Base-by-base conservation (phyloP, 192 early-diverging fungal genomes). In the Chytriomyces hyalinus region DNA sequence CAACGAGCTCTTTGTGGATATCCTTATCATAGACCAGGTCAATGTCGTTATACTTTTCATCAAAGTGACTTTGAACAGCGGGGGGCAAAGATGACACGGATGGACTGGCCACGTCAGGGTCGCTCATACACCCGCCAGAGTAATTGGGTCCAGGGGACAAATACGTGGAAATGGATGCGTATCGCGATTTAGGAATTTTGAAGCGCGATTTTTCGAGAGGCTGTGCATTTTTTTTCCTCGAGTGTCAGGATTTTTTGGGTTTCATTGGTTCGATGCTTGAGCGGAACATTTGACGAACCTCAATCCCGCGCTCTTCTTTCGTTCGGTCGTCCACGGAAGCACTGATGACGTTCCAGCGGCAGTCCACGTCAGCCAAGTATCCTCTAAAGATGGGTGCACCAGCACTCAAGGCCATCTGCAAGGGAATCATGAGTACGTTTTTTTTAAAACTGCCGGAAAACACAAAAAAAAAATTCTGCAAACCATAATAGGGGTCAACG, bases 291-390 rank as follows among this genome's bases (percentile, higher is more conserved):
- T 20, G 49, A 22, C 10, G 47, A 64, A 90, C 90, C 84, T 91
- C 84, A 11, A 93, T 51, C 24, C 94, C 95, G 28, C 96, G 93
- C 84, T 99, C 97, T 73, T 96, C 92, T 17, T 82, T 81, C 11
- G 95, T 98, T 64, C 97, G 87, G 80, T 98, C 96, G 77, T 99
- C 97, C 8, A 98, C 97, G 48, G 90, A 90, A 10, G 88, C 92
- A 26, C 95, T 85, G 84, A 99, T 98, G 13, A 97, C 95, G 77
- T 98, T 94, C 97, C 97, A 99, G 77, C 97, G 86, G 81, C 94
- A 95, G 81, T 99, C 97, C 1, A 97, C 94, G 81, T 99, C 96
- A 6, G 94, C 91, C 79, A 99, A 79, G 80, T 95, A 96, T 36
- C 97, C 97, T 50, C 96, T 91, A 82, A 92, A 98, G 50, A 97